phyloP scores from a whole-genome alignment of 2,329 filamentous ascomycete genomes.

The Trichoderma sp. region DNA sequence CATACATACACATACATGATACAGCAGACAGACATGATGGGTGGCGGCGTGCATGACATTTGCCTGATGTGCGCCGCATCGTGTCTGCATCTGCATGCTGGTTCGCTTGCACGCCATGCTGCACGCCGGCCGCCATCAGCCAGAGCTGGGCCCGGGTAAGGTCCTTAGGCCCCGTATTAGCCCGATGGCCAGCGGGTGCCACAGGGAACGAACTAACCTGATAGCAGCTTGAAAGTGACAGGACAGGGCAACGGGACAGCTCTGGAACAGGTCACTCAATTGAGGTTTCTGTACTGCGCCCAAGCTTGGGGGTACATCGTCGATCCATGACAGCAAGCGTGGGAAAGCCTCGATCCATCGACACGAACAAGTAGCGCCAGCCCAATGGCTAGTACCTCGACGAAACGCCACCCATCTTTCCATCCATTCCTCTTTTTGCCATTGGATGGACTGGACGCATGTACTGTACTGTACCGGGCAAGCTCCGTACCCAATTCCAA shows the following conservation, averaged over 20 bases:
- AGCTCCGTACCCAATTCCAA: slow-evolving; percentile 15
- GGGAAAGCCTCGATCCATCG: neutral
- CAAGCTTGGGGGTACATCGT: neutral
- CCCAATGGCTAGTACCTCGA: neutral
- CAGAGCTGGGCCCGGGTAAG: slow-evolving; percentile 3
- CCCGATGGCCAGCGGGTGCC: neutral
- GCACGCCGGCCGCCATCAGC: slow-evolving; percentile 6
- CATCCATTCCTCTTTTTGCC: neutral
- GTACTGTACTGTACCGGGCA: neutral
- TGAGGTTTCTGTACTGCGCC: neutral
- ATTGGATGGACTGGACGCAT: neutral
- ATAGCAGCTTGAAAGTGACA: neutral
- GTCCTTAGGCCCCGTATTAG: slow-evolving; percentile 7
- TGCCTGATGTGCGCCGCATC: slow-evolving; percentile 14
- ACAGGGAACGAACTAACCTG: neutral
- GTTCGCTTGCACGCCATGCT: slow-evolving; percentile 16
- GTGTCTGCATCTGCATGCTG: slow-evolving; percentile 6
- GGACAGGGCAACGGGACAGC: neutral
- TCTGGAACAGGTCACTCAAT: neutral
- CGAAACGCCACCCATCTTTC: slow-evolving; percentile 4
- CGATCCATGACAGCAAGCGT: neutral
- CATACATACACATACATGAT: neutral
- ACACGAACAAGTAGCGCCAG: neutral
- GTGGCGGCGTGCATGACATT: neutral
- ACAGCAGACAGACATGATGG: neutral